Evolutionary conservation across 1,139 yeast species (phyloP), one percentile per base, ranked within the genome.

Genomic region (Neolecta irregularis): DNA sequence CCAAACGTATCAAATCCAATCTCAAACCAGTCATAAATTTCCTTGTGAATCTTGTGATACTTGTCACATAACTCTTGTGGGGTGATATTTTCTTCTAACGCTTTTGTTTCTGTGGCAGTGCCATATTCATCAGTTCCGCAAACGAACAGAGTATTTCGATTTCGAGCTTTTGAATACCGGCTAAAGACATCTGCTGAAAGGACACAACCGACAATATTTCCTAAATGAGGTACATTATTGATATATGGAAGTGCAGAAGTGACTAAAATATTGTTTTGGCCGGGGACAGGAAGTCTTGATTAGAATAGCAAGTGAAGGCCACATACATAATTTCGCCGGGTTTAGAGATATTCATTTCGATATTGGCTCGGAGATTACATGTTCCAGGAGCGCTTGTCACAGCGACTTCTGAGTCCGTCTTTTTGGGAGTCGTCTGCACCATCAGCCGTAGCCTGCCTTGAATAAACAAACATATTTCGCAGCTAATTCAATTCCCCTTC

Each of bases 91-190:
- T 88, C 96, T 57, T 88, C 98, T 40, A 88, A 63, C 7, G 98
- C 98, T 60, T 88, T 88, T 24, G 98, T 91, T 58, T 88, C 99
- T 18, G 98, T 88, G 35, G 99, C 99, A 43, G 99, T 88, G 55
- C 99, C 99, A 55, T 88, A 91, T 60, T 88, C 99, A 55, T 88
- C 99, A 25, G 98, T 91, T 60, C 99, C 99, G 60, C 98, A 83
- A 41, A 88, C 61, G 51, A 64, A 88, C 43, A 88, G 61, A 16
- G 93, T 66, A 54, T 85, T 88, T 62, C 77, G 75, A 57, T 83
- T 80, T 62, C 95, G 72, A 47, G 77, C 74, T 57, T 83, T 85
- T 53, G 79, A 72, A 58, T 79, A 88, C 55, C 98, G 74, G 38
- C 96, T 69, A 60, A 71, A 91, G 44, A 88, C 80, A 62, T 88